A percentile compares a stretch with the other conserved stretches of the same genome.
Conservation (phyloP, 2,329 filamentous ascomycete species). For the Phaeosphaeriaceae sp. region DNA sequence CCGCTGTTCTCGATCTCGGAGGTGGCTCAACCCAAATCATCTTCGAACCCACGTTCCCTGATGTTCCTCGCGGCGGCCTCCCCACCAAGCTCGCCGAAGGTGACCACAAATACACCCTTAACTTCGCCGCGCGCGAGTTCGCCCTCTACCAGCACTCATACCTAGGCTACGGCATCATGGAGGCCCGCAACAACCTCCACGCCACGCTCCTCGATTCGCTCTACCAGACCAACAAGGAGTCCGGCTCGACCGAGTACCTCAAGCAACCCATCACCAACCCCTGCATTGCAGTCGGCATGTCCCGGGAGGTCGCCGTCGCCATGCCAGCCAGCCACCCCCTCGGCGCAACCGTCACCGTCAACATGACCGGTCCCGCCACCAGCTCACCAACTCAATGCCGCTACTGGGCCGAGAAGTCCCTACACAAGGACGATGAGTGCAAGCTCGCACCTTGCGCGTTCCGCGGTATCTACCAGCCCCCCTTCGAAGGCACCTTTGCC, state of each 20-base stretch:
- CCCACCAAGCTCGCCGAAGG: slow-evolving; percentile 84
- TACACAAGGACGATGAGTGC: slow-evolving; percentile 86
- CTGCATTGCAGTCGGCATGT: slow-evolving; percentile 83
- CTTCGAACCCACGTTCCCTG: slow-evolving; percentile 92
- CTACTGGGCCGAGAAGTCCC: slow-evolving; percentile 84
- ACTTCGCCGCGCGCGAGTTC: slow-evolving; percentile 89
- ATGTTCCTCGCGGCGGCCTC: slow-evolving; percentile 75
- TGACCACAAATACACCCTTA: slow-evolving; percentile 93
- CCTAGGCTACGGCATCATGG: slow-evolving; percentile 95
- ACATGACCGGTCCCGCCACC: slow-evolving; percentile 83
- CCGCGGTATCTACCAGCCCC: slow-evolving; percentile 95
- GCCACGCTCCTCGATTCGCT: slow-evolving; percentile 75
- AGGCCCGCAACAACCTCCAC: slow-evolving; percentile 87
- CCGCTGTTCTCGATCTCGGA: slow-evolving; percentile 93
- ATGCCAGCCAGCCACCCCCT: slow-evolving; percentile 72
- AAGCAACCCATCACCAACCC: slow-evolving; percentile 78
- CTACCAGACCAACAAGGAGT: slow-evolving; percentile 64
- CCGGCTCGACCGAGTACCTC: slow-evolving; percentile 66
- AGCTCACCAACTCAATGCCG: slow-evolving; percentile 87
- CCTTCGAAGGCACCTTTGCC: slow-evolving; percentile 88
- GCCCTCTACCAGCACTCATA: slow-evolving; percentile 98
- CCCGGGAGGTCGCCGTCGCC: slow-evolving; percentile 74
- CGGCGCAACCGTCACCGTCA: slow-evolving; percentile 71
- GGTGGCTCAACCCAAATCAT: slow-evolving; percentile 98
- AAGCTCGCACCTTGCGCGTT: slow-evolving; percentile 92